Conservation (phyloP, 257 asterid species). For the Solanum peruvianum region DNA sequence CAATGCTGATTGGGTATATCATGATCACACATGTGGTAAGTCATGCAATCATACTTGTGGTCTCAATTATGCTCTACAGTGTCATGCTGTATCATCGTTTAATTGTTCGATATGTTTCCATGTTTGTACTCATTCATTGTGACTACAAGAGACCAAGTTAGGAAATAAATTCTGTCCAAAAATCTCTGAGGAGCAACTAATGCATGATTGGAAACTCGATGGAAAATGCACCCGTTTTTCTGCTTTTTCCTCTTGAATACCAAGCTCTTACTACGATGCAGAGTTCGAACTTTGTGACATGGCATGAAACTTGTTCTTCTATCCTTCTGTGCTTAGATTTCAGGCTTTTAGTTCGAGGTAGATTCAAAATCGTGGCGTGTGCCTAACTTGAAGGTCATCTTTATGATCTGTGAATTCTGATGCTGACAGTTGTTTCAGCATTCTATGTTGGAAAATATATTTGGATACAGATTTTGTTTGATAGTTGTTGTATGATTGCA, state of each 20-base stretch:
- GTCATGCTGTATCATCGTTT: background rate
- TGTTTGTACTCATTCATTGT: background rate
- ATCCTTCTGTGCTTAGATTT: background rate
- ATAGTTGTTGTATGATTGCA: background rate
- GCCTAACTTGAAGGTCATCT: background rate
- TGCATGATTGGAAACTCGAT: background rate
- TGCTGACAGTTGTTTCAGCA: background rate
- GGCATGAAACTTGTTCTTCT: background rate
- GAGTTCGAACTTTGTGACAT: background rate
- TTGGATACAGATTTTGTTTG: background rate
- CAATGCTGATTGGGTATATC: background rate
- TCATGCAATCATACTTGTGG: background rate
- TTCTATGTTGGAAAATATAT: background rate
- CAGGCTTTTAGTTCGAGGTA: background rate
- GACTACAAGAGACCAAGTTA: background rate
- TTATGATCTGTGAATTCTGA: background rate
- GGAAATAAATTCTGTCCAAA: background rate
- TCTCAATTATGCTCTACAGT: background rate
- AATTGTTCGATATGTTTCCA: background rate
- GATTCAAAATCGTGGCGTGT: background rate
- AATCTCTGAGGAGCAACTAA: background rate
- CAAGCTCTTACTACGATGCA: background rate
- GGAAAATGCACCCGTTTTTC: background rate
- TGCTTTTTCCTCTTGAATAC: background rate
- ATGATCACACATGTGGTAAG: background rate